phyloP scores from a whole-genome alignment of 306 rosid species.

The Acacia melanoxylon region DNA sequence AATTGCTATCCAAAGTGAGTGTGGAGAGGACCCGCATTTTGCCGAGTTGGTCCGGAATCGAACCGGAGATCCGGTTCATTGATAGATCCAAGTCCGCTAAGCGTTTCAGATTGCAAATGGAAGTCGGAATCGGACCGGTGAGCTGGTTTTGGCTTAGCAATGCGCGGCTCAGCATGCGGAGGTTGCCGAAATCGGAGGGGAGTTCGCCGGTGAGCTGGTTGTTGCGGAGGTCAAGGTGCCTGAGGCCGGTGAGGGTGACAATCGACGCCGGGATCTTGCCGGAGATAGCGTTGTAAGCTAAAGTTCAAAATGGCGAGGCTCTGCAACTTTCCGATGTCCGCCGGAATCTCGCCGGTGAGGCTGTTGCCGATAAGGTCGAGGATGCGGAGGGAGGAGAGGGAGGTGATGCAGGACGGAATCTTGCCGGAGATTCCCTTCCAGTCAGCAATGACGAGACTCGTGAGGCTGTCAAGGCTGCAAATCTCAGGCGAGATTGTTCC shows the following conservation, averaged over 20 bases:
- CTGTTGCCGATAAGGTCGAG: constrained; percentile 73
- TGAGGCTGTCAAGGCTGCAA: constrained; percentile 59
- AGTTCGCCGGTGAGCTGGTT: constrained; percentile 57
- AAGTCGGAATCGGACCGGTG: constrained; percentile 57
- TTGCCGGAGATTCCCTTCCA: constrained; percentile 82
- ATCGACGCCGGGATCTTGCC: constrained; percentile 63
- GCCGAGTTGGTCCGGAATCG: constrained; percentile 55
- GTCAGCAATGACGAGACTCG: constrained; percentile 67
- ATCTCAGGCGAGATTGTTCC: constrained; percentile 75
- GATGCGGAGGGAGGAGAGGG: constrained; percentile 62
- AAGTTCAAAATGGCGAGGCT: constrained; percentile 55
- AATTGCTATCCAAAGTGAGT: constrained; percentile 62
- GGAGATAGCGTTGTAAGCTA: constrained; percentile 61
- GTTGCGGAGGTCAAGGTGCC: constrained; percentile 69
- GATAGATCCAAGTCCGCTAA: constrained; percentile 82
- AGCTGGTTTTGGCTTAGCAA: constrained; percentile 62
- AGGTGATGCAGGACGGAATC: constrained; percentile 64
- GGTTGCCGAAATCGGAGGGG: constrained; percentile 62
- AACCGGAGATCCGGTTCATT: constrained; percentile 64
- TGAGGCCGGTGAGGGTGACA: constrained; percentile 43
- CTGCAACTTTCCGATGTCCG: constrained; percentile 52
- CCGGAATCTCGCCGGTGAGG: constrained; percentile 62
- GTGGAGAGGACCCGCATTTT: constrained; percentile 81
- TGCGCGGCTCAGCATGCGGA: constrained; percentile 66
- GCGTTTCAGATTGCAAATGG: constrained; percentile 53